Evolutionary conservation across 495 filamentous ascomycete species (phyloP).

Genomic region (Neurospora sp.): DNA sequence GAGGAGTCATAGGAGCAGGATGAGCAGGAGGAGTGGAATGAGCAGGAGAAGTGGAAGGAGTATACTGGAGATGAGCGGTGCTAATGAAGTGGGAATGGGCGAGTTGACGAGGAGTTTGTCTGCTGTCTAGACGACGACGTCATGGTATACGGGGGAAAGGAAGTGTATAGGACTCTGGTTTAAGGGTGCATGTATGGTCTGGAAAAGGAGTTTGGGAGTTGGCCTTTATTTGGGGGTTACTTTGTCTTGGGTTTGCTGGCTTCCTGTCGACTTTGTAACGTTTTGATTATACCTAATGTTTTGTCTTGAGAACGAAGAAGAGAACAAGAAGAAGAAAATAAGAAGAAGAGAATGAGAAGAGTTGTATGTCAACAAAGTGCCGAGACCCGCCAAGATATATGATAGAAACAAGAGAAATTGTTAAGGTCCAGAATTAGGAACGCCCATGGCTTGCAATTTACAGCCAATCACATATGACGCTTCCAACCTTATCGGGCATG

Average conservation of each 20-base stretch:
- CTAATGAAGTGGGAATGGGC: neutral
- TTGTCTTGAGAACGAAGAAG: neutral
- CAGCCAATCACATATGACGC: neutral
- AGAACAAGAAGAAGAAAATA: neutral
- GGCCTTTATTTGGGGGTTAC: no score
- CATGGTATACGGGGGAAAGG: no score
- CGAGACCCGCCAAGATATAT: neutral
- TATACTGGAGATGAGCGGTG: neutral
- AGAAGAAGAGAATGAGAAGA: neutral
- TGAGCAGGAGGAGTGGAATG: neutral
- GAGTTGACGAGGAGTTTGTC: conserved; percentile 11
- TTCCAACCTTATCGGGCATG: neutral
- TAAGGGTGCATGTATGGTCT: neutral
- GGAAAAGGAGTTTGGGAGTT: neutral
- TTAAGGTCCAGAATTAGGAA: neutral
- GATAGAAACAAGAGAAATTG: neutral
- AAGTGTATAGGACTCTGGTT: no score
- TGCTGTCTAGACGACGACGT: no score
- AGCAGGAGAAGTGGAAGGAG: neutral
- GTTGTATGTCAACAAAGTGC: neutral
- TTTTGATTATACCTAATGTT: neutral
- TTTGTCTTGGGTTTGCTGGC: neutral
- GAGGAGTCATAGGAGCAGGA: neutral
- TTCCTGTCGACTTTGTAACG: neutral
- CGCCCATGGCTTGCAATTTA: neutral